These are phyloP conservation scores for Deinandra increscens DNA, from an alignment of 129 eudicot genomes.

Conservation along the genomic window DNA sequence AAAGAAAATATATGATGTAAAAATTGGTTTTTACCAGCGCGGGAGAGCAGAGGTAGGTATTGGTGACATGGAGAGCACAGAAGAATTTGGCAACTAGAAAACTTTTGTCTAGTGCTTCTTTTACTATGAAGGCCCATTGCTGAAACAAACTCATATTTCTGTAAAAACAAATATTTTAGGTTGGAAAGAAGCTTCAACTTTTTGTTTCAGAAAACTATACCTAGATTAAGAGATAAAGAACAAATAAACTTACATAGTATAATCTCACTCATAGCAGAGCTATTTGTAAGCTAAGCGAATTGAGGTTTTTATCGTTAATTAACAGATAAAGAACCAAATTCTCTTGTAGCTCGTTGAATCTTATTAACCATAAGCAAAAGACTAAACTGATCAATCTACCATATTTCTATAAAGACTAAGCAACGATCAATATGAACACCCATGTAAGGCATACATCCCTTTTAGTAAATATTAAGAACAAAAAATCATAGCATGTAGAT, in stretches of 20 bases:
- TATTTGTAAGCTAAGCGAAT: too few relatives aligned
- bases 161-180: not conserved
- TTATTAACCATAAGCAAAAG: not conserved
- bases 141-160: conserved; percentile 38
- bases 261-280: too few relatives aligned
- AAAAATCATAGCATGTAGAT: not conserved
- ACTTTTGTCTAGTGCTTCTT: conserved; percentile 48
- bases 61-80: conserved; percentile 58
- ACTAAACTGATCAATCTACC: conserved; percentile 10
- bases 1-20: not conserved
- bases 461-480: not conserved
- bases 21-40: conserved; percentile 40
- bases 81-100: conserved; percentile 40
- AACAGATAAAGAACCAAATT: conserved; percentile 8
- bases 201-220: not conserved
- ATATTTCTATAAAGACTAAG: not conserved
- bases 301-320: too few relatives aligned
- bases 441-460: not conserved
- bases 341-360: not conserved
- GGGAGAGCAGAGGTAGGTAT: conserved; percentile 43
- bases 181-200: conserved; percentile 21
- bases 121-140: conserved; percentile 42
- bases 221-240: too few relatives aligned
- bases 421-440: not conserved
- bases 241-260: too few relatives aligned